A percentile compares a stretch with the other conserved stretches of the same genome.
Evolutionary conservation across 345 rosid species (phyloP).

Genomic region (Eucalyptus sp.): DNA sequence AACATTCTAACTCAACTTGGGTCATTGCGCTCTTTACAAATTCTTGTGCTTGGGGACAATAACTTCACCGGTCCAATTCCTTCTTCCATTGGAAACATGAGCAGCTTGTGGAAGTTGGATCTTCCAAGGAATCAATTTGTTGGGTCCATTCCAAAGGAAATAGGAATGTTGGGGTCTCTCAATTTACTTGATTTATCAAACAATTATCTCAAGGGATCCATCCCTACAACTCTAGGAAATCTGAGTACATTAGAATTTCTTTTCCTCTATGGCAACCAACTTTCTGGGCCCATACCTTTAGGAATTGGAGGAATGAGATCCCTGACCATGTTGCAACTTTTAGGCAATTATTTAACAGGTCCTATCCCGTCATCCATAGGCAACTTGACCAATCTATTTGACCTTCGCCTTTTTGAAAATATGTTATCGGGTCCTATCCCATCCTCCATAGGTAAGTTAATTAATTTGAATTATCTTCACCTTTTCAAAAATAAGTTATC

Average conservation of each 20-base stretch:
- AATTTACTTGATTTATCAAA: fast-evolving
- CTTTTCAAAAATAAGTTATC: too few species aligned
- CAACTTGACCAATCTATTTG: neutral
- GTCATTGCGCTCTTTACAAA: too few species aligned
- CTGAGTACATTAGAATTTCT: neutral
- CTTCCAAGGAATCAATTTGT: too few species aligned
- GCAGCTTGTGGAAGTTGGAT: too few species aligned
- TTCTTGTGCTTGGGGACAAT: too few species aligned
- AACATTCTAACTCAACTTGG: too few species aligned
- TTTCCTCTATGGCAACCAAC: neutral
- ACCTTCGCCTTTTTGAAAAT: neutral
- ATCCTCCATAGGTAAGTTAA: neutral
- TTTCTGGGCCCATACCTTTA: neutral
- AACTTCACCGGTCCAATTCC: too few species aligned
- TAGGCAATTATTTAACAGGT: neutral
- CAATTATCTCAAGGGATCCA: neutral
- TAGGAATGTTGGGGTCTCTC: neutral
- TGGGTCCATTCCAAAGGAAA: neutral
- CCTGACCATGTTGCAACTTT: neutral
- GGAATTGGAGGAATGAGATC: neutral
- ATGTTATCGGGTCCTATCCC: neutral
- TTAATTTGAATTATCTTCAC: neutral
- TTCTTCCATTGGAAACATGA: too few species aligned
- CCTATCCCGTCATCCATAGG: neutral
- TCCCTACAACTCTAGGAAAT: neutral